These are phyloP conservation scores for Thermochaetoides thermophila DNA, from an alignment of 495 filamentous ascomycete genomes.

Conservation along the genomic window DNA sequence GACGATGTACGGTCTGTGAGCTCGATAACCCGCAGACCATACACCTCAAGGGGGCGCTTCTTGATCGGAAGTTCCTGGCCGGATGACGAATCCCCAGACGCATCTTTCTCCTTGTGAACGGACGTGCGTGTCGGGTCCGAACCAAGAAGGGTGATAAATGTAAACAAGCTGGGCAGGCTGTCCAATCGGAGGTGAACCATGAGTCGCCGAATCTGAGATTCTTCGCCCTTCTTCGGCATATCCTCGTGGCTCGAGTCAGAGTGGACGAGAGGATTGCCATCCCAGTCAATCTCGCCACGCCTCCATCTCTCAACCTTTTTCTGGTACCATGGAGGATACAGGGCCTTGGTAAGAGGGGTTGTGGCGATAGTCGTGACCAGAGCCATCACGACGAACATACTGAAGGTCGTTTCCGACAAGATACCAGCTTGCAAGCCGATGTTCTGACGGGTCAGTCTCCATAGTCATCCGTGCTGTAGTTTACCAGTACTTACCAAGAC, in stretches of 20 bases:
- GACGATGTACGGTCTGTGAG: constrained; percentile 87
- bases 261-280: constrained; percentile 43
- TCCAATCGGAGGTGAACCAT: constrained; percentile 65
- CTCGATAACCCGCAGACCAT: constrained; percentile 74
- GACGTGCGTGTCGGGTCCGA: constrained; percentile 21
- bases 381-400: constrained; percentile 98
- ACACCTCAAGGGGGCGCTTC: constrained; percentile 54
- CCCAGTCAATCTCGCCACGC: constrained; percentile 87
- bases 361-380: constrained; percentile 85
- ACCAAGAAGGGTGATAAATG: constrained; percentile 65
- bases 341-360: constrained; percentile 58
- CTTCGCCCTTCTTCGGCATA: constrained; percentile 29
- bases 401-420: constrained; percentile 75
- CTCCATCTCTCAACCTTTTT: constrained; percentile 84
- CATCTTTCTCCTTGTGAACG: constrained; percentile 11
- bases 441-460: constrained; percentile 63
- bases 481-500: constrained; percentile 48
- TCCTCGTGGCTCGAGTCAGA: constrained; percentile 25
- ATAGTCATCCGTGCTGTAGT: too few relatives aligned
- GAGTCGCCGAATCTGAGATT: constrained; percentile 31
- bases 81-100: constrained; percentile 8
- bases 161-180: constrained; percentile 74
- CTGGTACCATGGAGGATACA: constrained; percentile 87
- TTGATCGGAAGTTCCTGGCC: constrained; percentile 8
- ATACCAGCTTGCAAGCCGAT: constrained; percentile 90